phyloP scores from a whole-genome alignment of 345 rosid genomes.

The Dimocarpus longan region DNA sequence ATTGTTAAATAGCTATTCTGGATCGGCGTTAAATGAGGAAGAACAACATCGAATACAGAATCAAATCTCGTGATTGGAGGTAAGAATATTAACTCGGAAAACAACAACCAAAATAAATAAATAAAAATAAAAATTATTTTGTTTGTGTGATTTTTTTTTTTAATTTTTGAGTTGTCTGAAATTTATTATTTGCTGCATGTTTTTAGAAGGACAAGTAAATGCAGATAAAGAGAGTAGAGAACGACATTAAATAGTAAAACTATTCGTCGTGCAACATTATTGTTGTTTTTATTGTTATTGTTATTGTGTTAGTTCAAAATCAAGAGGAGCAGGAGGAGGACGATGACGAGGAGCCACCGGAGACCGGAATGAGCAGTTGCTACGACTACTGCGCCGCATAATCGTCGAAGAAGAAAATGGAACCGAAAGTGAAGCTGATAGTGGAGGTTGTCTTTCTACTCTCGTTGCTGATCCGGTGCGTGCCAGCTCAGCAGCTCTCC shows the following conservation, averaged over 20 bases:
- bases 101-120: neutral
- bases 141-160: too few relatives aligned
- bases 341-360: neutral
- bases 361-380: conserved; percentile 3
- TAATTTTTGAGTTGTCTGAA: neutral
- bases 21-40: conserved; percentile 23
- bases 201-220: neutral
- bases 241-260: conserved; percentile 4
- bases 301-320: conserved; percentile 8
- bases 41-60: conserved; percentile 30
- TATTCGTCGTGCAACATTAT: neutral
- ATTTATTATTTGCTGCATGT: neutral
- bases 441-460: conserved; percentile 14
- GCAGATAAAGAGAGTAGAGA: neutral
- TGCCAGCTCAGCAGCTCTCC: conserved; percentile 38
- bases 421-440: conserved; percentile 7
- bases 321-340: neutral
- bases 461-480: conserved; percentile 33
- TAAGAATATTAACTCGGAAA: conserved; percentile 28
- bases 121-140: too few relatives aligned
- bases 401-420: conserved; percentile 24
- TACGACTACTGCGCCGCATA: neutral
- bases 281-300: neutral
- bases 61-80: conserved; percentile 49
- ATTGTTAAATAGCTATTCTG: neutral